phyloP scores from a whole-genome alignment of 768 basidiomycete genomes.

The Amanita pallidorosea region DNA sequence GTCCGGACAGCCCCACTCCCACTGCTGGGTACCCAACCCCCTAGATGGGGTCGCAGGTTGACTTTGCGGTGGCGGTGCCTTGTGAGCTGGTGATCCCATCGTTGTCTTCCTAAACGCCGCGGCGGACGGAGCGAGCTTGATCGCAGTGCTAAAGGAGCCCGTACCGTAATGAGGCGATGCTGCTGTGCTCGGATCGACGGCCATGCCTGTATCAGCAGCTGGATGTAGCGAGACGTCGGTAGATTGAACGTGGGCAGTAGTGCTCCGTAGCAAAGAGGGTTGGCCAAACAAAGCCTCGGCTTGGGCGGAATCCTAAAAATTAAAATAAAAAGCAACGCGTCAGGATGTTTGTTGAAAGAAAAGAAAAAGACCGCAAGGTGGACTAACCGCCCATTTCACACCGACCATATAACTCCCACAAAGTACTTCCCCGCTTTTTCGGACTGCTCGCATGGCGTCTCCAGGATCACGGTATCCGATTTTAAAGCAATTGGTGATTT shows the following conservation, averaged over 20 bases:
- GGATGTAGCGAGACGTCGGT: slow-evolving; percentile 10
- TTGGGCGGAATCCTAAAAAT: slow-evolving; percentile 50
- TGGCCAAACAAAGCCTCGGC: slow-evolving; percentile 44
- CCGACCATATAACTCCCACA: slow-evolving; percentile 76
- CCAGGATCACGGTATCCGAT: slow-evolving; percentile 64
- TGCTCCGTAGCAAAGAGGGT: slow-evolving; percentile 13
- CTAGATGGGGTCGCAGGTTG: not conserved
- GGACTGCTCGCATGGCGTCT: slow-evolving; percentile 69
- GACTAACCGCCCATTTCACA: slow-evolving; percentile 73
- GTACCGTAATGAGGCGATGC: slow-evolving; percentile 7
- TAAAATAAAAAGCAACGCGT: too few relatives aligned
- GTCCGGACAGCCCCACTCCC: not conserved
- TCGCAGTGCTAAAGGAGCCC: slow-evolving; percentile 51
- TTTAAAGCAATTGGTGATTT: slow-evolving; percentile 73
- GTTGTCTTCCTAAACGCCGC: slow-evolving; percentile 56
- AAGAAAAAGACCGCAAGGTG: not conserved
- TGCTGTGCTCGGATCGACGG: slow-evolving; percentile 26
- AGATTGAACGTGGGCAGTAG: slow-evolving; percentile 7
- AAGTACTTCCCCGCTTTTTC: slow-evolving; percentile 76
- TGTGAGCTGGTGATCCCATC: slow-evolving; percentile 6
- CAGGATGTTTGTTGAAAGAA: too few relatives aligned
- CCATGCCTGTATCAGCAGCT: slow-evolving; percentile 30
- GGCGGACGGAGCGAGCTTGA: slow-evolving; percentile 60
- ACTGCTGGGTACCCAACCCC: not conserved
- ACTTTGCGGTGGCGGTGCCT: not conserved